Base-by-base conservation (phyloP, 176 grass and related monocot species). In the Luzula sylvatica region DNA sequence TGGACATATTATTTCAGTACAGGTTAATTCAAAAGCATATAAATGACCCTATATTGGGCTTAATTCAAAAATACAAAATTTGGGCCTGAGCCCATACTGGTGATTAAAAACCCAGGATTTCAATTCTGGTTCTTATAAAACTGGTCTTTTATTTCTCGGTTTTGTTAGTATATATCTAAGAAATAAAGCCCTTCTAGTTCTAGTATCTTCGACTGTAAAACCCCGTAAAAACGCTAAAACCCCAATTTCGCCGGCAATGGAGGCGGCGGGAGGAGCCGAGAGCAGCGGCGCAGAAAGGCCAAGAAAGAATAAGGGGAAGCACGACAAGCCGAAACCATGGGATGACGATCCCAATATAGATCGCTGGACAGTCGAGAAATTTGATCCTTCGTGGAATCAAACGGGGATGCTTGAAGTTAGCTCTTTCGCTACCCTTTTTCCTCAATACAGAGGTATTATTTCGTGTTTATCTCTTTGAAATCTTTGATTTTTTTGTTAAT, bases 271-370 rank as follows among this genome's bases (percentile, higher is more conserved):
- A n/a, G 48, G 9, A 8, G 68, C 11, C 16, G 68, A 18, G 11
- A 52, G 26, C 17, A 49, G 21, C 3, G 4, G 30, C 24, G 21
- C 42, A 27, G 57, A 39, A 22, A 68, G 28, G 55, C 61, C 66
- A 1, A 75, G 59, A 56, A 71, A 56, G 53, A 57, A 62, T 40
- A 96, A 96, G 81, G 92, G 85, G 26, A 89, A 96, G 74, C 92
- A 96, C 68, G 78, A 96, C 65, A 96, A 96, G 57, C 74, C 72
- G 43, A 96, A 89, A 59, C 92, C 92, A n/a, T 96, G 92, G 92
- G 92, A 96, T 42, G 75, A 95, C 1, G 80, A 89, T 61, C 90
- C 81, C 8, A 90, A 28, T 74, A 90, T 96, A 43, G 92, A 96
- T 53, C 92, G 7, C 38, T 96, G 92, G 85, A 89, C 62, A 51